phyloP scores from a whole-genome alignment of 805 yeast species.

The Zygosaccharomyces bailii region DNA sequence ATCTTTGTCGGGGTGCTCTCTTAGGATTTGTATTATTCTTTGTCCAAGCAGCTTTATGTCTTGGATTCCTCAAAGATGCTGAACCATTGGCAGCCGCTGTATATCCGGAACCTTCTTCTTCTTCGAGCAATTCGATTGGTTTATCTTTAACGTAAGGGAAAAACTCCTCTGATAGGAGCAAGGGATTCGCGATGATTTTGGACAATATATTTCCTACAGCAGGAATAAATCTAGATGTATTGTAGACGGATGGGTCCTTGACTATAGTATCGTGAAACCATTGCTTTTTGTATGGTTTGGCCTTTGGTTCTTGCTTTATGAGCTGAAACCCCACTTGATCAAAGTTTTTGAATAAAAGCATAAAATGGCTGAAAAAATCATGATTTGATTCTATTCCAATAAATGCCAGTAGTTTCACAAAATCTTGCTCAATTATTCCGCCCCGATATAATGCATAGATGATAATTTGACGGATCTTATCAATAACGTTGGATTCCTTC shows the following conservation, averaged over 20 bases:
- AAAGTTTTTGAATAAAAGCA: constrained; percentile 57
- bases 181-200: constrained; percentile 46
- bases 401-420: constrained; percentile 63
- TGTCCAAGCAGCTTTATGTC: constrained; percentile 78
- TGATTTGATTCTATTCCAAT: constrained; percentile 40
- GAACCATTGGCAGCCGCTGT: constrained; percentile 37
- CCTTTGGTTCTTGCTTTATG: constrained; percentile 41
- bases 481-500: constrained; percentile 50
- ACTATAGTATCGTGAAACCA: constrained; percentile 51
- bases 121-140: constrained; percentile 49
- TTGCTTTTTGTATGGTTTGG: constrained; percentile 46
- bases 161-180: constrained; percentile 47
- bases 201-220: constrained; percentile 60
- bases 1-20: constrained; percentile 53
- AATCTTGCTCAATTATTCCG: constrained; percentile 73
- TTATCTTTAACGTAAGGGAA: constrained; percentile 78
- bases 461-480: constrained; percentile 70
- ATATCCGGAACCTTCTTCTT: constrained; percentile 35
- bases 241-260: constrained; percentile 41
- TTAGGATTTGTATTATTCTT: constrained; percentile 36
- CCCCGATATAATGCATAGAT: constrained; percentile 78
- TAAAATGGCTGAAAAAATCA: constrained; percentile 41
- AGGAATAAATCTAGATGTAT: constrained; percentile 70
- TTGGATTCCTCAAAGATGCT: constrained; percentile 60
- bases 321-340: constrained; percentile 56